A percentile compares a stretch with the other conserved stretches of the same genome.
Evolutionary conservation across 148 eudicot genomes (phyloP).

Genomic region (Vaccinium corymbosum): DNA sequence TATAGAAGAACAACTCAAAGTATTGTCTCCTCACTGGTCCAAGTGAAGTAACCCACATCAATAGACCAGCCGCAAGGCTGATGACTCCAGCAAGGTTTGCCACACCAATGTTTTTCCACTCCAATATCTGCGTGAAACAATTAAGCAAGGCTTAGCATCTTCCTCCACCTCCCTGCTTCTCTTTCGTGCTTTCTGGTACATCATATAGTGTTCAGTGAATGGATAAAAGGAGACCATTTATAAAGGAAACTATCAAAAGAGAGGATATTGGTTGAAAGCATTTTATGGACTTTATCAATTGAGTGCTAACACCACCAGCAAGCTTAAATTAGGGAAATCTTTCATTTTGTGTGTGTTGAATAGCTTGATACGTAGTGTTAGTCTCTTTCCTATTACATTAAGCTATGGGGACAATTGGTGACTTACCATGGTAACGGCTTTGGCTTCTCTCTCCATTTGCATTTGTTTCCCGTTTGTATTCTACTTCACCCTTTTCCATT

Average conservation of each 20-base stretch:
- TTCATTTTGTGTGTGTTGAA: neutral
- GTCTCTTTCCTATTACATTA: neutral
- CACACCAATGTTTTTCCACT: slow-evolving; percentile 60
- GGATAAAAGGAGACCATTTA: neutral
- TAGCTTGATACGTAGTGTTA: neutral
- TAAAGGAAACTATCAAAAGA: neutral
- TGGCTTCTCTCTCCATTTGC: neutral
- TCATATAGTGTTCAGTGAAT: neutral
- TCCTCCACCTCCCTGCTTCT: neutral
- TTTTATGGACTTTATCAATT: neutral
- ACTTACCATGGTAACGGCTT: neutral
- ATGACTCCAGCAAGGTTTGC: slow-evolving; percentile 76
- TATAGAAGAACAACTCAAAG: slow-evolving; percentile 84
- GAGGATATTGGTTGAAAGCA: neutral
- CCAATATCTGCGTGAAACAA: slow-evolving; percentile 38
- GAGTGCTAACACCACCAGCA: neutral
- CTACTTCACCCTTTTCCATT: neutral
- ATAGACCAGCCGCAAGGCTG: slow-evolving; percentile 65
- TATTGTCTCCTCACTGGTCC: slow-evolving; percentile 53
- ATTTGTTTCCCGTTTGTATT: neutral
- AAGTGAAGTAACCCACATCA: slow-evolving; percentile 88
- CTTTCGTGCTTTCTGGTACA: neutral
- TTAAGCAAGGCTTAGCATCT: neutral
- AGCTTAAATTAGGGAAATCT: neutral
- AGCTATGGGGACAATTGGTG: neutral